A percentile compares a stretch with the other conserved stretches of the same genome.
phyloP scores from a whole-genome alignment of 1,284 basidiomycete species.

The Melampsora larici-populina region DNA sequence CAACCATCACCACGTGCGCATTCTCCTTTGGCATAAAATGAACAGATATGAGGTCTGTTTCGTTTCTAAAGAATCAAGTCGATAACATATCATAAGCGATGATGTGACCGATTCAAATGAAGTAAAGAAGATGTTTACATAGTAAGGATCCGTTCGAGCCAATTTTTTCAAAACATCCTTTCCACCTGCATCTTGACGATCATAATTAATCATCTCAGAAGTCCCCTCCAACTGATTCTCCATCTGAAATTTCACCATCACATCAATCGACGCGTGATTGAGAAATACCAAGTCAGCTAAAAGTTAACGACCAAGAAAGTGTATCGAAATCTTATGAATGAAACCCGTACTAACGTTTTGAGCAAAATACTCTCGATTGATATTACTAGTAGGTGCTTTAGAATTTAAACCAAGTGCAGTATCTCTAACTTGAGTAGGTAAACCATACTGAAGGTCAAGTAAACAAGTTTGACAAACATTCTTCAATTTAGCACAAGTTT shows the following conservation, averaged over 20 bases:
- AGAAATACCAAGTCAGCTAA: neutral
- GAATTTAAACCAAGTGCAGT: conserved; percentile 83
- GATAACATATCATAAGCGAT: neutral
- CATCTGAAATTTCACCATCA: conserved; percentile 5
- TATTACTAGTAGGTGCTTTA: conserved; percentile 87
- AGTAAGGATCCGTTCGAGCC: conserved; percentile 88
- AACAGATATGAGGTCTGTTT: conserved; percentile 88
- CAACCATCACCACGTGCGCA: conserved; percentile 88
- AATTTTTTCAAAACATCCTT: conserved; percentile 94
- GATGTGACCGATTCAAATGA: neutral
- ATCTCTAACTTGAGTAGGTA: conserved; percentile 95
- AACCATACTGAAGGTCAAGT: conserved; percentile 84
- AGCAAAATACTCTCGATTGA: conserved; percentile 92
- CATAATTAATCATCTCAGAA: conserved; percentile 47
- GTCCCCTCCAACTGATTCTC: conserved; percentile 46
- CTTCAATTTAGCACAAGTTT: conserved; percentile 97
- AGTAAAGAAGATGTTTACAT: conserved; percentile 55
- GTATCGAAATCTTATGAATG: neutral
- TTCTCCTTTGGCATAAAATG: conserved; percentile 91
- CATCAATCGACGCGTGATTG: neutral
- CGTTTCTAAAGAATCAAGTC: conserved; percentile 61
- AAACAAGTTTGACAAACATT: conserved; percentile 98
- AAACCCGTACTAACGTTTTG: conserved; percentile 67
- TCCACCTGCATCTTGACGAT: conserved; percentile 59
- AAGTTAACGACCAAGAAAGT: neutral